These are phyloP conservation scores for Saturnispora saitoi DNA, from an alignment of 805 yeast genomes.

Conservation along the genomic window DNA sequence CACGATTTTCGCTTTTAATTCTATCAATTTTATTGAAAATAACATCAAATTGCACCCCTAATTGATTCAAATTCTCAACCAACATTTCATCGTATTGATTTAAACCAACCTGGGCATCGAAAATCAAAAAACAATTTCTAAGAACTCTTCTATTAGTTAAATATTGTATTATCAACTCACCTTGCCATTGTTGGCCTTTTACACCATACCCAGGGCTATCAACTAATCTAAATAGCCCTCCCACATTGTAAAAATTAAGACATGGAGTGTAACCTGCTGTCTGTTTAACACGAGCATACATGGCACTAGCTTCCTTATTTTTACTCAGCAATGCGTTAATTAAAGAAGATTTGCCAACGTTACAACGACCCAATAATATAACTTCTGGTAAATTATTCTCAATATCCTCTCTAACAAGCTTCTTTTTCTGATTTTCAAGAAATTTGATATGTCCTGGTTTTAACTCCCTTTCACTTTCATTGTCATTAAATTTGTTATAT, in stretches of 20 bases:
- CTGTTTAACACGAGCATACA: constrained; percentile 36
- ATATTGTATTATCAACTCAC: constrained; percentile 58
- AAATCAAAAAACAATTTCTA: constrained; percentile 49
- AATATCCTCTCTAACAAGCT: constrained; percentile 21
- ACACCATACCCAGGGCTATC: constrained; percentile 92
- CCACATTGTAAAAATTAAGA: constrained; percentile 63
- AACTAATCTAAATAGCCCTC: constrained; percentile 53
- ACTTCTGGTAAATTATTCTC: constrained; percentile 56
- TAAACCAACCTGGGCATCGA: constrained; percentile 55
- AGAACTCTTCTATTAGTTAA: constrained; percentile 45
- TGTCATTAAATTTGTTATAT: neutral
- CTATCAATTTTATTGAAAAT: constrained; percentile 73
- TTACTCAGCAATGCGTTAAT: constrained; percentile 51
- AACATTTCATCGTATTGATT: constrained; percentile 47
- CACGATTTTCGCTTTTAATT: constrained; percentile 27
- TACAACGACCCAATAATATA: constrained; percentile 67
- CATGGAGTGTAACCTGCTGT: constrained; percentile 43
- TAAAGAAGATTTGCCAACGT: constrained; percentile 79
- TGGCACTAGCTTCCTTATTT: constrained; percentile 17
- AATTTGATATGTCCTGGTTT: constrained; percentile 24
- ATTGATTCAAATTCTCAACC: constrained; percentile 38
- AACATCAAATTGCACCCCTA: constrained; percentile 64
- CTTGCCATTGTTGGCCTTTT: constrained; percentile 59
- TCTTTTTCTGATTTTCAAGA: constrained; percentile 20
- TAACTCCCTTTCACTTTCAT: constrained; percentile 11